Conservation (phyloP, 1,284 basidiomycete species). For the Ceratobasidium sp. region DNA sequence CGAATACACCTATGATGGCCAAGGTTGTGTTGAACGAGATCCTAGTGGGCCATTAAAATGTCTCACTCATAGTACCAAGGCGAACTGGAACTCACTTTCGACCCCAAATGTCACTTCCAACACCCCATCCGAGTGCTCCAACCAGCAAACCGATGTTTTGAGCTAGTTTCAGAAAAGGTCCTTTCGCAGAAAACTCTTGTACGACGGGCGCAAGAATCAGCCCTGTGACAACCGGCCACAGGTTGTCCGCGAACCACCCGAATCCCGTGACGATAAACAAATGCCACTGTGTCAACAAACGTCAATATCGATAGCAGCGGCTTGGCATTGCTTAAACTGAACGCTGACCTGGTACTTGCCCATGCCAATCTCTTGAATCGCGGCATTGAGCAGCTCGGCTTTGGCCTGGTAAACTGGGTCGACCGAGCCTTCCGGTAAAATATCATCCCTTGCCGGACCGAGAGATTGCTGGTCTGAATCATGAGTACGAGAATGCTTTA, state of each 20-base stretch:
- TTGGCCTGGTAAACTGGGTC: constrained; percentile 74
- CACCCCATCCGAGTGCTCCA: constrained; percentile 71
- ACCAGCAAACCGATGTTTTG: constrained; percentile 71
- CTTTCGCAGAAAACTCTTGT: constrained; percentile 64
- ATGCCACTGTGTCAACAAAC: constrained; percentile 57
- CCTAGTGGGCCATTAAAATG: constrained; percentile 51
- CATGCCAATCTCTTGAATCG: constrained; percentile 77
- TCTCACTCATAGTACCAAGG: not conserved
- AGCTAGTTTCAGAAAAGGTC: constrained; percentile 65
- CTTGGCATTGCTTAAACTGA: constrained; percentile 6
- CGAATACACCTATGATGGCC: constrained; percentile 75
- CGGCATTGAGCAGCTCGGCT: constrained; percentile 69
- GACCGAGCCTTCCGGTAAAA: constrained; percentile 61
- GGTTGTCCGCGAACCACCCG: constrained; percentile 75
- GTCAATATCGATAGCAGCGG: not conserved
- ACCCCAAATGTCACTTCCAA: constrained; percentile 70
- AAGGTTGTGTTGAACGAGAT: constrained; percentile 81
- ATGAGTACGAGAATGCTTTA: no score
- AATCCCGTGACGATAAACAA: constrained; percentile 69
- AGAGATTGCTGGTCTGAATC: not conserved
- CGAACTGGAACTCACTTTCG: constrained; percentile 55
- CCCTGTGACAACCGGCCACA: constrained; percentile 65
- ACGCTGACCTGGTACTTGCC: constrained; percentile 70
- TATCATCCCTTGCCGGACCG: constrained; percentile 48
- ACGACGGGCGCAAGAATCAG: constrained; percentile 47